Conservation (phyloP, 208 protist genomes). For the Trypanosoma avium region DNA sequence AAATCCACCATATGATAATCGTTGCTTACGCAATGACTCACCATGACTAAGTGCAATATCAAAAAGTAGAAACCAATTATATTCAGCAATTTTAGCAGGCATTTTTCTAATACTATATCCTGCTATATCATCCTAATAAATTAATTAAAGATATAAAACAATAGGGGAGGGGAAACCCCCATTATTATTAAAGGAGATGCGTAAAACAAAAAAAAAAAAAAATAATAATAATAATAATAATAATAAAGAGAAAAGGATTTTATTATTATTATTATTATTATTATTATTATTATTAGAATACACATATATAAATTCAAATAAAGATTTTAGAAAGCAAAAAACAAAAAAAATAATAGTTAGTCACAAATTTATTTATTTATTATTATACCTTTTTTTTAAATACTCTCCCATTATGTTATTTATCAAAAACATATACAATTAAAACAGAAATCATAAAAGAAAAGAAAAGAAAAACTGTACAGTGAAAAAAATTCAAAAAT, state of each 20-base stretch:
- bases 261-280: too few relatives aligned
- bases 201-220: neutral
- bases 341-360: too few relatives aligned
- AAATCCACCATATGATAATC: slow-evolving; percentile 56
- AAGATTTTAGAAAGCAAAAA: too few relatives aligned
- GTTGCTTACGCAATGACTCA: slow-evolving; percentile 33
- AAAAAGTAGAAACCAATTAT: slow-evolving; percentile 79
- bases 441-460: neutral
- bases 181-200: neutral
- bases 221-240: too few relatives aligned
- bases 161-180: neutral
- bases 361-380: too few relatives aligned
- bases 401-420: too few relatives aligned
- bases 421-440: neutral
- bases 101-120: slow-evolving; percentile 1
- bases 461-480: neutral
- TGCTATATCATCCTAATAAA: neutral
- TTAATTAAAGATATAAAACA: neutral
- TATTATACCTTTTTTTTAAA: too few relatives aligned
- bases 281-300: too few relatives aligned
- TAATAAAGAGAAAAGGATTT: too few relatives aligned
- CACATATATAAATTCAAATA: too few relatives aligned
- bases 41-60: slow-evolving; percentile 86
- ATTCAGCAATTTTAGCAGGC: slow-evolving; percentile 25
- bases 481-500: slow-evolving; percentile 1